These are phyloP conservation scores for Lactarius tabidus DNA, from an alignment of 768 basidiomycete species.

Conservation along the genomic window DNA sequence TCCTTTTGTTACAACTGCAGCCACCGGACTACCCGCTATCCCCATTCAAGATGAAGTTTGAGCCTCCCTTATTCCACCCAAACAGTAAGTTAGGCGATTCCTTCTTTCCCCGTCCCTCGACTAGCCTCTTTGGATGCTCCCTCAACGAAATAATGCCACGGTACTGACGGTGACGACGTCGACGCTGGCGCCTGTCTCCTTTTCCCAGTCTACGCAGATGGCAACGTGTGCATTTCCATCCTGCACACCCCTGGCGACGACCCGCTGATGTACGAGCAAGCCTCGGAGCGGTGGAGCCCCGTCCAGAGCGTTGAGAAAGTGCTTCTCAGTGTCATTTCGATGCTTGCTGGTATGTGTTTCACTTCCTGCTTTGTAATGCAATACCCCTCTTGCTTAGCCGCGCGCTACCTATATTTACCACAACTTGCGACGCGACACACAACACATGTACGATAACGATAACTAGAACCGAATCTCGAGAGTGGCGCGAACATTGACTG, in stretches of 20 bases:
- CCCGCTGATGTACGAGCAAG: slow-evolving; percentile 90
- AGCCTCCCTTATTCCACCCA: slow-evolving; percentile 95
- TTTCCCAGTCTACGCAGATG: slow-evolving; percentile 88
- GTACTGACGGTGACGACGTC: neutral
- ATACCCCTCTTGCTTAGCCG: neutral
- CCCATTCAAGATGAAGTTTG: slow-evolving; percentile 99
- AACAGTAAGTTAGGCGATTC: slow-evolving; percentile 65
- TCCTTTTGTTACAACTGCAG: slow-evolving; percentile 36
- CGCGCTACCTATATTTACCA: neutral
- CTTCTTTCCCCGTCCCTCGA: slow-evolving; percentile 3
- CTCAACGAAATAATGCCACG: neutral
- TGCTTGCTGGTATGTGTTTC: slow-evolving; percentile 76
- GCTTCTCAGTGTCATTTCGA: slow-evolving; percentile 90
- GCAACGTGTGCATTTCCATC: slow-evolving; percentile 97
- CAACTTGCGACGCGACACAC: neutral
- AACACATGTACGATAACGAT: no score
- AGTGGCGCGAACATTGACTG: slow-evolving; percentile 97
- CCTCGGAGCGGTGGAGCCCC: slow-evolving; percentile 97
- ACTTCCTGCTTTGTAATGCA: neutral
- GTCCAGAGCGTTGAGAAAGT: slow-evolving; percentile 98
- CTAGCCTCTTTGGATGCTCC: neutral
- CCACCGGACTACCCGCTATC: slow-evolving; percentile 93
- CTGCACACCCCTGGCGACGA: slow-evolving; percentile 92
- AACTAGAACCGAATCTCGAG: slow-evolving; percentile 89
- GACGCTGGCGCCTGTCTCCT: neutral